These are phyloP conservation scores for Cryptococcus sp. DNA, from an alignment of 1,284 basidiomycete genomes.

Conservation along the genomic window DNA sequence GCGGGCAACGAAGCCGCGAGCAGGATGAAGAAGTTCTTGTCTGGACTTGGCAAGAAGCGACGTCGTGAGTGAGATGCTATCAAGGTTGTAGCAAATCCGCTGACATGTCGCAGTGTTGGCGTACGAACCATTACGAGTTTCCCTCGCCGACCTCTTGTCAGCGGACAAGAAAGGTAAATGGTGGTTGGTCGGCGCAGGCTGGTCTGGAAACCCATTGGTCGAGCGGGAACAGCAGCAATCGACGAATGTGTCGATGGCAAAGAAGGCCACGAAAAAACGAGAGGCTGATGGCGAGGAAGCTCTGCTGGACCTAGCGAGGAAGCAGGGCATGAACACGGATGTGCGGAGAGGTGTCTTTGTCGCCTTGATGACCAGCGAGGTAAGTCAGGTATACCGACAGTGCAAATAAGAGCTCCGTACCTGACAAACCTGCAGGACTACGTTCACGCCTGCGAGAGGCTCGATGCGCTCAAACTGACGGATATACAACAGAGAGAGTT, in stretches of 20 bases:
- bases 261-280: slow-evolving; percentile 24
- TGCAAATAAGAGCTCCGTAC: neutral
- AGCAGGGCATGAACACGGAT: slow-evolving; percentile 99
- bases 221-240: slow-evolving; percentile 59
- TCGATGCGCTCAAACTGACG: slow-evolving; percentile 78
- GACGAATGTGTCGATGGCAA: slow-evolving; percentile 19
- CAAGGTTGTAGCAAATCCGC: neutral
- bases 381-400: slow-evolving; percentile 54
- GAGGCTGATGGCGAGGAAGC: slow-evolving; percentile 55
- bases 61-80: slow-evolving; percentile 60
- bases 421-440: slow-evolving; percentile 69
- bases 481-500: slow-evolving; percentile 94
- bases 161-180: slow-evolving; percentile 91
- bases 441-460: slow-evolving; percentile 83
- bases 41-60: slow-evolving; percentile 71
- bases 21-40: slow-evolving; percentile 77
- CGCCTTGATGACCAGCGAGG: slow-evolving; percentile 89
- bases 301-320: slow-evolving; percentile 76
- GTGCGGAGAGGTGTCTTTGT: slow-evolving; percentile 88
- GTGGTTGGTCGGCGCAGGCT: slow-evolving; percentile 98
- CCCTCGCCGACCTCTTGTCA: slow-evolving; percentile 78
- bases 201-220: slow-evolving; percentile 85
- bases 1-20: slow-evolving; percentile 67
- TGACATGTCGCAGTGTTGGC: slow-evolving; percentile 62
- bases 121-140: slow-evolving; percentile 80